Evolutionary conservation across 495 filamentous ascomycete genomes (phyloP).

Genomic region (Penicillium bovifimosum): DNA sequence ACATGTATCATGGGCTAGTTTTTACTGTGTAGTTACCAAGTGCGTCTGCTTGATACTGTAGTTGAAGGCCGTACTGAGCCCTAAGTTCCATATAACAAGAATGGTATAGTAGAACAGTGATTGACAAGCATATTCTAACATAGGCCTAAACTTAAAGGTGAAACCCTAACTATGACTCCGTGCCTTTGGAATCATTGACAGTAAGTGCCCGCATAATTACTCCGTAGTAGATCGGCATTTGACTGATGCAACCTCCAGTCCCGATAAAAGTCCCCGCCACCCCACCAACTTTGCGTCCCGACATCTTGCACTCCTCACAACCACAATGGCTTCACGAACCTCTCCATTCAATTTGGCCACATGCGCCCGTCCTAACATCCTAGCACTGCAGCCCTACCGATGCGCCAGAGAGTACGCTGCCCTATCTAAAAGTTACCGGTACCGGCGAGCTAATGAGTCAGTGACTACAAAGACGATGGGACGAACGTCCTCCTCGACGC

Average conservation of each 20-base stretch:
- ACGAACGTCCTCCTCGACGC: conserved; percentile 95
- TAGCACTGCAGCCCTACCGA: conserved; percentile 76
- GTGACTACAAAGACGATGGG: conserved; percentile 98
- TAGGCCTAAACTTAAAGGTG: no score
- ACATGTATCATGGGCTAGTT: no score
- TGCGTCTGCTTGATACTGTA: no score
- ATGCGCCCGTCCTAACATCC: conserved; percentile 79
- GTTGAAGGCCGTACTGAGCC: no score
- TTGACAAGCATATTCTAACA: no score
- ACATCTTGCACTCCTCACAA: background rate
- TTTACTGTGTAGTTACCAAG: no score
- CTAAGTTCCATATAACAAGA: no score
- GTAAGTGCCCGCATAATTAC: no score
- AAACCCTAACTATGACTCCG: no score
- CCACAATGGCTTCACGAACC: conserved; percentile 36
- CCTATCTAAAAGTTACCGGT: conserved; percentile 11
- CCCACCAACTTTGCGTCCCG: conserved; percentile 17
- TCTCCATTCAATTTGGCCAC: conserved; percentile 68
- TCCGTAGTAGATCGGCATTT: conserved; percentile 13
- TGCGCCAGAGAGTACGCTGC: conserved; percentile 73
- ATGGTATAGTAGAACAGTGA: no score
- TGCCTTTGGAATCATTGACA: no score
- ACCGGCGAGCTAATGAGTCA: conserved; percentile 40
- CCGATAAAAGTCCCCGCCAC: conserved; percentile 22
- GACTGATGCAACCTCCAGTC: conserved; percentile 12